These are phyloP conservation scores for Aegilops longissima DNA, from an alignment of 176 grass and related monocot genomes.

Conservation along the genomic window DNA sequence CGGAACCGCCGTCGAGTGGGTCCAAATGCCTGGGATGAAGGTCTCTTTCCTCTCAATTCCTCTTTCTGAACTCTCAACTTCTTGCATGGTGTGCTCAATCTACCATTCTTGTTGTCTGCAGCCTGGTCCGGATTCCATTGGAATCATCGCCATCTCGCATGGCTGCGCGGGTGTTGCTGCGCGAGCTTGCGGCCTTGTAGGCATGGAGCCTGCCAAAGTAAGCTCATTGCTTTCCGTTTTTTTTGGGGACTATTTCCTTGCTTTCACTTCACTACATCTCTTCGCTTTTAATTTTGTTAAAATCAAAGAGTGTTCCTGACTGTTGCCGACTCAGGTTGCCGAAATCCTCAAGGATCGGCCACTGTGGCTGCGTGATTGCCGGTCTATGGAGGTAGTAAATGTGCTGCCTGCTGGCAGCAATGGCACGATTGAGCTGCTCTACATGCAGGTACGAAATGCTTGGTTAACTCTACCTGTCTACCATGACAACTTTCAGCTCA, in stretches of 20 bases:
- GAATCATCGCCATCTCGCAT: slow-evolving; percentile 99
- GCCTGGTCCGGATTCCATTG: slow-evolving; percentile 99
- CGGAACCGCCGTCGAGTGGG: slow-evolving; percentile 81
- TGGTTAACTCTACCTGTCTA: not conserved
- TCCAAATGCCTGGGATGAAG: slow-evolving; percentile 96
- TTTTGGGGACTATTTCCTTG: not conserved
- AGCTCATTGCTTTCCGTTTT: not conserved
- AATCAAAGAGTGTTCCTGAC: not conserved
- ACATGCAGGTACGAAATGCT: slow-evolving; percentile 72
- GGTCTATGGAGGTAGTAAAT: slow-evolving; percentile 78
- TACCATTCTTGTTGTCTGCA: slow-evolving; percentile 35
- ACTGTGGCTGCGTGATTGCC: slow-evolving; percentile 75
- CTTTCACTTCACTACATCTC: not conserved
- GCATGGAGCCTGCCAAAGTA: slow-evolving; percentile 94
- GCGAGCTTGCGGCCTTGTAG: slow-evolving; percentile 88
- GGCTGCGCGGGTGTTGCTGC: slow-evolving; percentile 85
- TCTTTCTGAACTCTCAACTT: not conserved
- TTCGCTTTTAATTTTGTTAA: not conserved
- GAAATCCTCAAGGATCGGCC: slow-evolving; percentile 90
- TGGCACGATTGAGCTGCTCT: slow-evolving; percentile 85
- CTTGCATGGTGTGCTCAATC: not conserved
- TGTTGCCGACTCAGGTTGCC: slow-evolving; percentile 53
- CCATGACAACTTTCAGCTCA: not conserved
- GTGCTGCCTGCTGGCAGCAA: slow-evolving; percentile 68
- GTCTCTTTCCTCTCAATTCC: slow-evolving; percentile 2